phyloP scores from a whole-genome alignment of 805 yeast species.

The Cyberlindnera mrakii region DNA sequence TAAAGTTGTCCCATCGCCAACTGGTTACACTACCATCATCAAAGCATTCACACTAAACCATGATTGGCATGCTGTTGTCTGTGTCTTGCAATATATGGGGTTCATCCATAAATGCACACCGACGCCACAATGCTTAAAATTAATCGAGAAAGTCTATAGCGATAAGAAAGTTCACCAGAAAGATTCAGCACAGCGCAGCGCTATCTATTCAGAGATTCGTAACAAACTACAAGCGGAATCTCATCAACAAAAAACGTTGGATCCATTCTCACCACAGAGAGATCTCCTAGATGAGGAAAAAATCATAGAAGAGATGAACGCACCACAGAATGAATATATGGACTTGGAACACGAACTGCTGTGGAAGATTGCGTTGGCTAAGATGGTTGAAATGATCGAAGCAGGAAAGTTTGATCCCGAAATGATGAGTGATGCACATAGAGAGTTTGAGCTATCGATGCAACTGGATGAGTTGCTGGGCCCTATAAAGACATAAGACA shows the following conservation, averaged over 20 bases:
- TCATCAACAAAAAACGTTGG: slow-evolving; percentile 4
- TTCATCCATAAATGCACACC: slow-evolving; percentile 12
- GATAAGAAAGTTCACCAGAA: neutral
- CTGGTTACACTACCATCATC: slow-evolving; percentile 17
- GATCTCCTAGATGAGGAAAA: neutral
- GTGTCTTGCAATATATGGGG: slow-evolving; percentile 21
- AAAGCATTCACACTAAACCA: slow-evolving; percentile 9
- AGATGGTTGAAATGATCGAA: slow-evolving; percentile 3
- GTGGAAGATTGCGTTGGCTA: slow-evolving; percentile 11
- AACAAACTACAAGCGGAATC: neutral
- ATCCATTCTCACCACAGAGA: slow-evolving; percentile 9
- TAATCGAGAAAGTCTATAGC: slow-evolving; percentile 1
- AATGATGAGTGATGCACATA: neutral
- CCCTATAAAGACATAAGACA: neutral
- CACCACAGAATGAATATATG: neutral
- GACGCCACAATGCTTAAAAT: slow-evolving; percentile 3
- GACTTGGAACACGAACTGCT: slow-evolving; percentile 3
- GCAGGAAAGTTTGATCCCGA: neutral
- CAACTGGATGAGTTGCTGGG: slow-evolving; percentile 1
- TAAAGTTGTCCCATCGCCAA: slow-evolving; percentile 14
- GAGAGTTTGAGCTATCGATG: neutral
- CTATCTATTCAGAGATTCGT: slow-evolving; percentile 1
- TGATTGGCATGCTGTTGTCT: slow-evolving; percentile 15
- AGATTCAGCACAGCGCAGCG: neutral
- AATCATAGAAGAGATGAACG: neutral